A percentile compares a stretch with the other conserved stretches of the same genome.
Conservation (phyloP, 495 filamentous ascomycete species). For the Xylaria bambusicola region DNA sequence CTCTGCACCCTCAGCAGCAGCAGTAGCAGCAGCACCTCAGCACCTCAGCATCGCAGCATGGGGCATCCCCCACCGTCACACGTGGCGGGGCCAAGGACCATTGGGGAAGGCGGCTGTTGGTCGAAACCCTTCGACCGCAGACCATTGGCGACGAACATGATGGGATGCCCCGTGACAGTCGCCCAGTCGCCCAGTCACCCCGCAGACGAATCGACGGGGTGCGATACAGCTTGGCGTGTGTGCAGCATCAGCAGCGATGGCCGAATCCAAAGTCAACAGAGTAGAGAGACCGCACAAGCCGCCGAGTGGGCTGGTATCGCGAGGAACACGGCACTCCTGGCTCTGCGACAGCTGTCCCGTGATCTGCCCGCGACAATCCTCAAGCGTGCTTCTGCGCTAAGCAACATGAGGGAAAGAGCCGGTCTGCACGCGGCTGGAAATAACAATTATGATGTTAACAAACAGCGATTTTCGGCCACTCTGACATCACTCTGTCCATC, state of each 20-base stretch:
- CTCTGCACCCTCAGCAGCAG: no score
- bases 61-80: conserved; percentile 1
- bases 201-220: conserved; percentile 1
- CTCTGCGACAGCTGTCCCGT: not conserved
- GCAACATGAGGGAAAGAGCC: not conserved
- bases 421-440: no score
- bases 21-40: no score
- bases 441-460: no score
- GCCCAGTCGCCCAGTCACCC: conserved; percentile 4
- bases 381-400: not conserved
- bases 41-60: no score
- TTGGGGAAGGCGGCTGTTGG: not conserved
- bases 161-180: conserved; percentile 10
- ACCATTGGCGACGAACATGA: not conserved
- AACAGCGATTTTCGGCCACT: no score
- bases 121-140: conserved; percentile 1
- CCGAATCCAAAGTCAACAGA: not conserved
- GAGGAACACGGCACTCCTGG: not conserved
- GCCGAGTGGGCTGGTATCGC: conserved; percentile 1
- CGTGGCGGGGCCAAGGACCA: conserved; percentile 20
- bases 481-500: no score
- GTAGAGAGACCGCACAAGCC: not conserved
- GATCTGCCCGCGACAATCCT: not conserved
- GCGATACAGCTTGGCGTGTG: conserved; percentile 1
- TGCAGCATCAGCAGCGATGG: not conserved